Conservation (phyloP, 2,329 filamentous ascomycete genomes). For the Microdochium paspali region DNA sequence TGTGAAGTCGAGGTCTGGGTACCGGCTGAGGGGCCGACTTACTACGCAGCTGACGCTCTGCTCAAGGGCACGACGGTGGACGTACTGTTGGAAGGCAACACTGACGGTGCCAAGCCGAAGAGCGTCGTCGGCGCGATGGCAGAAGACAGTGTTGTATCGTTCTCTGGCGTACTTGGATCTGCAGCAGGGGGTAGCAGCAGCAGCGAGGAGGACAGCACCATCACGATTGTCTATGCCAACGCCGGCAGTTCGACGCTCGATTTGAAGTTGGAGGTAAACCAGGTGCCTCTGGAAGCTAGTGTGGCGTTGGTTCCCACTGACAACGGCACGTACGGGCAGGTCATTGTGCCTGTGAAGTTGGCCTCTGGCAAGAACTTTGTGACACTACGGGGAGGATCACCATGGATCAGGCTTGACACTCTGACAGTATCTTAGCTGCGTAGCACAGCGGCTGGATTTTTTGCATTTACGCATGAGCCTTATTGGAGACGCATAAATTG, state of each 20-base stretch:
- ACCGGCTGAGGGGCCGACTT: constrained; percentile 10
- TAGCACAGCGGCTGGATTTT: neutral
- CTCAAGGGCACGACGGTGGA: constrained; percentile 13
- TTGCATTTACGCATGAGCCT: neutral
- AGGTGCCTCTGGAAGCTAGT: constrained; percentile 7
- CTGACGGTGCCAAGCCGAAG: constrained; percentile 11
- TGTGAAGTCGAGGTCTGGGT: constrained; percentile 24
- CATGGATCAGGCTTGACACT: constrained; percentile 12
- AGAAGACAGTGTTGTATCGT: constrained; percentile 15
- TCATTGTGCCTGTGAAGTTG: constrained; percentile 6
- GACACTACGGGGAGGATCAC: constrained; percentile 10
- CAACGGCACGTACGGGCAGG: constrained; percentile 7
- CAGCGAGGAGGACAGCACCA: constrained; percentile 7
- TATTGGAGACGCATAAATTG: neutral
- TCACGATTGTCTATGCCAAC: constrained; percentile 14
- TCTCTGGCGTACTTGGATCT: constrained; percentile 15
- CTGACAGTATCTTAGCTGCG: constrained; percentile 6
- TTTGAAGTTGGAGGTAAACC: constrained; percentile 15
- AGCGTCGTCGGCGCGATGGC: constrained; percentile 14
- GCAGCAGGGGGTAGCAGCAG: constrained; percentile 5
- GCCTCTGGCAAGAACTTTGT: constrained; percentile 18
- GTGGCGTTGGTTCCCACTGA: constrained; percentile 7
- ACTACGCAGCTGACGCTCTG: constrained; percentile 17
- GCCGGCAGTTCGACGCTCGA: constrained; percentile 6
- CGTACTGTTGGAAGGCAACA: constrained; percentile 13